Base-by-base conservation (phyloP, 2,329 filamentous ascomycete genomes). In the Pseudocercospora ulei region DNA sequence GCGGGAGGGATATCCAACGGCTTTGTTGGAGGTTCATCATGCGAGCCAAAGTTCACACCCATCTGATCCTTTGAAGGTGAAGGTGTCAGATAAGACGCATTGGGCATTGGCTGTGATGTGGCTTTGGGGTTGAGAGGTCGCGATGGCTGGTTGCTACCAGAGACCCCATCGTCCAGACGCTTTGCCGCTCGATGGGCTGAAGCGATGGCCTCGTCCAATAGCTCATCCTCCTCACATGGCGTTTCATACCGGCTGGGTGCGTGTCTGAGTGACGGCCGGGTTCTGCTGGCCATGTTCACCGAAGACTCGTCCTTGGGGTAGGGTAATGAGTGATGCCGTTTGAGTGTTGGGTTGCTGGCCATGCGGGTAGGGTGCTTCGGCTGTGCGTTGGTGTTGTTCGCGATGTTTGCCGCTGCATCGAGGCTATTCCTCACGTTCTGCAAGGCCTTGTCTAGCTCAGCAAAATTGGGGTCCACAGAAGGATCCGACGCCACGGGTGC, bases 181-280 rank as follows among this genome's bases (percentile, higher is more conserved):
- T 76, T 80, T 56, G 82, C 81, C 5, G 78, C 83, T 45, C 75
- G 76, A 53, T 80, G 79, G 0, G 86, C 82, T 4, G 82, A 84
- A 33, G 78, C 73, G 26, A 95, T 69, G 12, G 78, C 86, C 62
- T 98, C 90, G 51, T 95, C 87, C 6, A 96, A 71, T 6, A 98
- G 72, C 63, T 98, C 90, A 43, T 98, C 90, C 57, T 96, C 88
- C 62, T 98, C 90, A 54, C 93, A 87, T 1, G 90, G 85, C 0
- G 87, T 87, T 57, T 98, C 90, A 58, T 96, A 95, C 46, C 84
- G 80, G 53, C 82, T 76, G 3, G 82, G 81, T 8, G 83, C 78
- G 59, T 71, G 68, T 44, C 75, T 71, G 30, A 92, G 73, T 7
- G 83, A 80, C 44, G 85, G 74, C 42, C 88, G 72, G 8, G 86